Evolutionary conservation across 2,329 filamentous ascomycete species (phyloP).

Genomic region (Colletotrichum melonis): DNA sequence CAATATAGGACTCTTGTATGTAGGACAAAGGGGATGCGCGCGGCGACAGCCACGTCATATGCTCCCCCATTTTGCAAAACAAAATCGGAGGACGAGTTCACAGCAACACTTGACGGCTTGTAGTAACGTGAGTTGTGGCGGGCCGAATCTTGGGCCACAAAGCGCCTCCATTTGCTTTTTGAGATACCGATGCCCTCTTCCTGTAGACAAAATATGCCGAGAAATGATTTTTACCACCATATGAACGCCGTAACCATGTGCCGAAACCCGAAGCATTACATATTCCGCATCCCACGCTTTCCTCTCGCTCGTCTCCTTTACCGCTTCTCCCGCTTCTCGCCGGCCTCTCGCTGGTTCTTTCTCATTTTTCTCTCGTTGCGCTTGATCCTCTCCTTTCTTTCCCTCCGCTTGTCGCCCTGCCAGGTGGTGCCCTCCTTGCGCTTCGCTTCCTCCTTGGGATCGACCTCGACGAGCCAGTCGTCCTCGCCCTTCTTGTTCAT

Average conservation of each 20-base stretch:
- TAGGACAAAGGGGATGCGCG: slow-evolving; percentile 2
- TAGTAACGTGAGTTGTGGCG: neutral
- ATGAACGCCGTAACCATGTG: slow-evolving; percentile 32
- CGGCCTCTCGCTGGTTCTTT: slow-evolving; percentile 67
- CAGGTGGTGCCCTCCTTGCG: slow-evolving; percentile 71
- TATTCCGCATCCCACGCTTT: neutral
- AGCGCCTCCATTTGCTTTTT: slow-evolving; percentile 25
- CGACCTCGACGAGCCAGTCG: slow-evolving; percentile 93
- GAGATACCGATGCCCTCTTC: slow-evolving; percentile 1
- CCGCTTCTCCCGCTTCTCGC: slow-evolving; percentile 43
- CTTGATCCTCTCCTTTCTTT: slow-evolving; percentile 75
- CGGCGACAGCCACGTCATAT: neutral
- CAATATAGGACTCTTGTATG: slow-evolving; percentile 23
- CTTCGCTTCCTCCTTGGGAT: slow-evolving; percentile 76
- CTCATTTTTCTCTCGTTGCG: slow-evolving; percentile 78
- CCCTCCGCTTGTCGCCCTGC: slow-evolving; percentile 71
- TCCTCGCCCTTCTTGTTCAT: slow-evolving; percentile 86
- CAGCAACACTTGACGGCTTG: slow-evolving; percentile 5
- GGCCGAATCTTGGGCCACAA: slow-evolving; percentile 15
- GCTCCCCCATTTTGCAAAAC: neutral
- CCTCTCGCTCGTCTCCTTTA: neutral
- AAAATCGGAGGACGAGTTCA: slow-evolving; percentile 10
- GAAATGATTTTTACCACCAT: slow-evolving; percentile 30
- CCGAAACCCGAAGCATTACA: slow-evolving; percentile 27
- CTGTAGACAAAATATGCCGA: slow-evolving; percentile 11